Evolutionary conservation across 768 basidiomycete species (phyloP).

Genomic region (Xerocomellus dryophilus): DNA sequence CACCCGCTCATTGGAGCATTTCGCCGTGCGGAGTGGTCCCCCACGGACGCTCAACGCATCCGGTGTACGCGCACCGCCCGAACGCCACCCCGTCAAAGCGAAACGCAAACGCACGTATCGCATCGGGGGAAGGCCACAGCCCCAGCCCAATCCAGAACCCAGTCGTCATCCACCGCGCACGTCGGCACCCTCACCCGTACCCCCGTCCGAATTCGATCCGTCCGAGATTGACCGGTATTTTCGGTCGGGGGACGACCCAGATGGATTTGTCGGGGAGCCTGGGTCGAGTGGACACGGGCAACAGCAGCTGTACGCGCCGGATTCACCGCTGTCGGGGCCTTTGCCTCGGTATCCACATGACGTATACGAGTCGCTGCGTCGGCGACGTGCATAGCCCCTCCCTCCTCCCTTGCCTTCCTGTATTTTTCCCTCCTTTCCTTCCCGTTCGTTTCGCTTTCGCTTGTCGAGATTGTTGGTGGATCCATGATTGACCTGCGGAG

Average conservation of each 20-base stretch:
- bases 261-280: background rate
- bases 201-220: slow-evolving; percentile 58
- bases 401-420: no score
- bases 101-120: slow-evolving; percentile 71
- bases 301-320: background rate
- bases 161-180: slow-evolving; percentile 6
- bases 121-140: slow-evolving; percentile 39
- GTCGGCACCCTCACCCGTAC: slow-evolving; percentile 34
- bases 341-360: slow-evolving; percentile 3
- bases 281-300: background rate
- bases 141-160: slow-evolving; percentile 2
- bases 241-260: slow-evolving; percentile 35
- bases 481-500: slow-evolving; percentile 14
- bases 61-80: slow-evolving; percentile 35
- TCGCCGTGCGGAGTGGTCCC: slow-evolving; percentile 87
- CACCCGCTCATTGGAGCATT: slow-evolving; percentile 85
- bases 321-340: background rate
- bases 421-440: background rate
- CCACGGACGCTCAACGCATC: slow-evolving; percentile 44
- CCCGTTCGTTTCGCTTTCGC: background rate
- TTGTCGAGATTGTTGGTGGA: background rate
- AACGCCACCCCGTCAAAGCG: slow-evolving; percentile 65
- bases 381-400: slow-evolving; percentile 1
- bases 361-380: slow-evolving; percentile 10
- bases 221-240: slow-evolving; percentile 79